Evolutionary conservation across 1,284 basidiomycete genomes (phyloP).

Genomic region (Puccinia hordei): DNA sequence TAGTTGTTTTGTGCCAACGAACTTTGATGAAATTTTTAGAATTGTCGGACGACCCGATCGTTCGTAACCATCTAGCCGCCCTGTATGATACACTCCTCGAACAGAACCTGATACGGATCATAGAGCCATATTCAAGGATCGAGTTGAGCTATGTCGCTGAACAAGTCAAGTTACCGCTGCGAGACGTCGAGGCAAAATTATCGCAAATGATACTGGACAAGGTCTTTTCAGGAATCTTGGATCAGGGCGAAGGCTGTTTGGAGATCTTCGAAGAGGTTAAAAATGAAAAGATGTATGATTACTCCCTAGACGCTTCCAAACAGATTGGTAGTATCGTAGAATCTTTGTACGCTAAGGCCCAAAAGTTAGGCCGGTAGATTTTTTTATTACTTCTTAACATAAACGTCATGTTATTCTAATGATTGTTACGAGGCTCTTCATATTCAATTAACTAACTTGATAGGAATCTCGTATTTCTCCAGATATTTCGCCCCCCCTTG

Average conservation of each 20-base stretch:
- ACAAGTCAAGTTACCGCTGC: constrained; percentile 81
- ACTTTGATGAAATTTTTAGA: constrained; percentile 64
- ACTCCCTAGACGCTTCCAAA: constrained; percentile 58
- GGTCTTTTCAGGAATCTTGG: constrained; percentile 87
- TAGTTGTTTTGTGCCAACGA: constrained; percentile 31
- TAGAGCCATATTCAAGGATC: constrained; percentile 90
- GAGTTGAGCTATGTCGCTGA: constrained; percentile 88
- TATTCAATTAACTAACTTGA: no score
- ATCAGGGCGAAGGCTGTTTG: constrained; percentile 89
- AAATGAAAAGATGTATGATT: constrained; percentile 57
- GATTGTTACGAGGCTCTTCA: background rate
- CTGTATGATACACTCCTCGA: constrained; percentile 93
- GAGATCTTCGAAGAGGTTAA: constrained; percentile 58
- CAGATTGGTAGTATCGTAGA: constrained; percentile 59
- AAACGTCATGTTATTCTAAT: no score
- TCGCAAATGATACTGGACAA: constrained; percentile 99
- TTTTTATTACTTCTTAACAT: background rate
- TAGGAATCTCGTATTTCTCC: no score
- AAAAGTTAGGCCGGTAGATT: constrained; percentile 42
- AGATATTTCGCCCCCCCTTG: no score
- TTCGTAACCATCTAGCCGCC: constrained; percentile 86
- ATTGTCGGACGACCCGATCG: constrained; percentile 87
- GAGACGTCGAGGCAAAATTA: constrained; percentile 95
- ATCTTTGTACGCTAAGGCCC: constrained; percentile 58
- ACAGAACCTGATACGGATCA: constrained; percentile 89